Evolutionary conservation across 2,329 filamentous ascomycete species (phyloP), one percentile per base, ranked within the genome.

Genomic region (Epichloe glyceriae): DNA sequence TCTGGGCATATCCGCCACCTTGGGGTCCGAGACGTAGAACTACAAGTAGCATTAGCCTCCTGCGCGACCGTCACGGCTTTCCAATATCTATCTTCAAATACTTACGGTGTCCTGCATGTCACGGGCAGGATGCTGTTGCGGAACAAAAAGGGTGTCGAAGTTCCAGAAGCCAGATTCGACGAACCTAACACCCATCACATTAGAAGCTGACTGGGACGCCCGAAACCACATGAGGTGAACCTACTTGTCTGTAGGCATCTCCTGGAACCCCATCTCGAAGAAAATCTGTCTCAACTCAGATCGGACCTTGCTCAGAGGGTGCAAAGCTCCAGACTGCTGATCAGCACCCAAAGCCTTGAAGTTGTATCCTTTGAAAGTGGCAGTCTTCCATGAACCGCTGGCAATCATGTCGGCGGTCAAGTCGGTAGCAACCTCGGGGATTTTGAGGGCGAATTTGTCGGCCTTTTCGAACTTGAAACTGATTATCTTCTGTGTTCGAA

Each of bases 131-230:
- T 98, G 93, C 76, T 98, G 93, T 71, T 67, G 93, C 33, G 91
- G 91, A 49, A 97, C 91, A 68, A 91, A 96, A 56, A 98, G 87
- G 22, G 90, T 83, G 64, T 97, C 91, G 68, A 97, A 97, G 71
- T 97, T 97, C 63, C 93, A 98, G 82, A 97, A 96, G 45, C 91
- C 90, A 12, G 90, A 91, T 72, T 98, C 93, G 55, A 97, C 90
- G 66, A 84, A 96, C 19, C 52, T 54, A 7, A 42, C 11, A 49
- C 12, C 15, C 5, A 42, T 20, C 26, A 5, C 34, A 30, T 50
- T 37, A 42, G 38, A 38, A 33, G 34, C 49, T 8, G 4, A 30
- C 30, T 26, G 12, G 11, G 30, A 30, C 8, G 30, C 10, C 26
- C 34, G 15, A 35, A n/a, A 14, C 19, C 15, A 33, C 14, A n/a